phyloP scores from a whole-genome alignment of 108 stramenopile genomes.

The Skeletonema menzelii region DNA sequence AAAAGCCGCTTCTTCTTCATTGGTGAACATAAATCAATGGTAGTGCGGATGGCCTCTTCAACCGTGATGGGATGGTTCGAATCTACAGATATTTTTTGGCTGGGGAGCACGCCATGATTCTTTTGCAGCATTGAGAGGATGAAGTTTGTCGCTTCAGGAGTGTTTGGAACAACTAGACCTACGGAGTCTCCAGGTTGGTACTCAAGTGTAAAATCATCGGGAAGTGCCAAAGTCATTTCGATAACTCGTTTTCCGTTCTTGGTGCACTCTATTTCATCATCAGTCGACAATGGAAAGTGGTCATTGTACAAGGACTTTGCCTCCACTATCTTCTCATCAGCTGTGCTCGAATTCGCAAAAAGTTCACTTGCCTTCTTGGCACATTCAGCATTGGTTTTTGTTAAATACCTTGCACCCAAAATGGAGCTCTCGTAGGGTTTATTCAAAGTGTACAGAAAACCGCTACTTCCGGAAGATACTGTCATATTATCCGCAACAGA shows the following conservation, averaged over 20 bases:
- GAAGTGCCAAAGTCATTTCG: slow-evolving; percentile 74
- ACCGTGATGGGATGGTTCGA: slow-evolving; percentile 56
- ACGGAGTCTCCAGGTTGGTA: slow-evolving; percentile 93
- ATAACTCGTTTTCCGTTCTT: slow-evolving; percentile 87
- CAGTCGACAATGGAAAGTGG: slow-evolving; percentile 49
- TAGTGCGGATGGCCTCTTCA: slow-evolving; percentile 53
- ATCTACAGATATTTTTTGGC: slow-evolving; percentile 70
- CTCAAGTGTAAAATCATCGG: slow-evolving; percentile 78
- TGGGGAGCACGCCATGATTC: slow-evolving; percentile 56
- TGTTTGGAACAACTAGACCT: slow-evolving; percentile 79
- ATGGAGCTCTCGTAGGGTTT: slow-evolving; percentile 71
- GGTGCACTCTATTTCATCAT: slow-evolving; percentile 12
- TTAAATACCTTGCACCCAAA: slow-evolving; percentile 74
- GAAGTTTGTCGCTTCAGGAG: slow-evolving; percentile 49
- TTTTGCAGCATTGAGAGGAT: slow-evolving; percentile 57
- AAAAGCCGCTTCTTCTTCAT: slow-evolving; percentile 72
- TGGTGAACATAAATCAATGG: slow-evolving; percentile 76
- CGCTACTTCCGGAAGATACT: slow-evolving; percentile 51
- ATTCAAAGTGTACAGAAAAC: slow-evolving; percentile 53
- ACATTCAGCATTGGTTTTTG: slow-evolving; percentile 59
- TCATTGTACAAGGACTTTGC: slow-evolving; percentile 52
- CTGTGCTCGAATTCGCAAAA: slow-evolving; percentile 6
- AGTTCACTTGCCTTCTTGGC: slow-evolving; percentile 38
- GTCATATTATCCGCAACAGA: slow-evolving; percentile 58
- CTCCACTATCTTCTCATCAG: slow-evolving; percentile 24